Base-by-base conservation (phyloP, 805 yeast genomes). In the Suhomyces faveliae region DNA sequence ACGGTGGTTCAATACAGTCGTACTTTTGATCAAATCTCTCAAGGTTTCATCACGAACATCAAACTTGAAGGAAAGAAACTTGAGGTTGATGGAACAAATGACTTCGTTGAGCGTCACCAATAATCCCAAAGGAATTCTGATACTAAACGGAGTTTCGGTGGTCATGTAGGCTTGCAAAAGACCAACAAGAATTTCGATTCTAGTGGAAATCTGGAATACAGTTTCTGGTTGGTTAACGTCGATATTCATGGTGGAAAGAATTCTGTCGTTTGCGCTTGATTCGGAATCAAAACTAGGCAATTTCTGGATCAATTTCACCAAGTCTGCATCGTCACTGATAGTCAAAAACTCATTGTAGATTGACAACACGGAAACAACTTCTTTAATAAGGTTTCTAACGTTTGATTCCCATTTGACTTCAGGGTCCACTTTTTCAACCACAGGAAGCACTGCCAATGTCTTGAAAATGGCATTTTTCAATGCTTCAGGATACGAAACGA, bases 81-180 rank as follows among this genome's bases (percentile, higher is more conserved):
- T 78, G 11, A 77, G 64, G 53, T 83, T 81, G 49, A 88, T 63
- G 13, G 83, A 73, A 49, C 80, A 64, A 12, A 84, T 58, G 10
- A 83, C 66, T 56, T 85, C 89, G 19, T 74, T 68, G 42, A 84
- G 50, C 7, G 71, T 60, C 4, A 85, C 59, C 2, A 85, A 59
- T 40, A 67, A 57, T 1, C 92, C 91, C 11, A 88, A 52, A 2
- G 95, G 94, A 6, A 87, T 73, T 51, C 75, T 71, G 7, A 83
- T 75, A 10, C 82, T 70, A 55, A 71, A 75, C 35, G 78, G 80
- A 1, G 89, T 81, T 21, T 80, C 77, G 6, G 80, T 68, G 3
- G 75, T 64, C 65, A 48, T 61, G 53, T 52, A 86, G 45, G 47
- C 84, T 48, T 43, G 42, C 29, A 71, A 53, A 23, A 70, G 55